Percentiles rank a stretch among this genome's conserved stretches.
Conservation (phyloP, 192 early-diverging fungal genomes). For the Spizellomyces punctatus region DNA sequence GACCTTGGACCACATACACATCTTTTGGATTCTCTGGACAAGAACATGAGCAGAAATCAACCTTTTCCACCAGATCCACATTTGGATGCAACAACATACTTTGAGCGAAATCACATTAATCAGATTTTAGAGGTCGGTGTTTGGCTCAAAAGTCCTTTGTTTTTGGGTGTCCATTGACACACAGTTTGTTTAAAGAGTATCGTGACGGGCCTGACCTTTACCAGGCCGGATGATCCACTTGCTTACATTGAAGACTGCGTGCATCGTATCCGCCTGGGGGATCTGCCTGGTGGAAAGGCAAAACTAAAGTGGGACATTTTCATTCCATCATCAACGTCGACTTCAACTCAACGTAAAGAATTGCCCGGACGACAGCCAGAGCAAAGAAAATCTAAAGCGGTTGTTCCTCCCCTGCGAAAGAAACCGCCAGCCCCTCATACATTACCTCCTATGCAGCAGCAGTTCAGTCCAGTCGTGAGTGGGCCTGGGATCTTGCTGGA, state of each 20-base stretch:
- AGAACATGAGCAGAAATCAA: too few species aligned
- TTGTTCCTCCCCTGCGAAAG: slow-evolving; percentile 23
- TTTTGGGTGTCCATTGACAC: neutral
- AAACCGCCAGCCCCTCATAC: slow-evolving; percentile 14
- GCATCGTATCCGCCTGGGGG: slow-evolving; percentile 33
- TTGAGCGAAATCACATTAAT: slow-evolving; percentile 1
- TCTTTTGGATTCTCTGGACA: too few species aligned
- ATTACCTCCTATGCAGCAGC: slow-evolving; percentile 23
- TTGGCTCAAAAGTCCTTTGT: neutral
- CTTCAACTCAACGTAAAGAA: slow-evolving; percentile 6
- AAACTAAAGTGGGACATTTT: slow-evolving; percentile 49
- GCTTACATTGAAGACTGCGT: slow-evolving; percentile 57
- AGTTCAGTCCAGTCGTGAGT: neutral
- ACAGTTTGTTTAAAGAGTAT: slow-evolving; percentile 40
- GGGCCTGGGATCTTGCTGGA: slow-evolving; percentile 28
- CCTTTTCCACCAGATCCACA: too few species aligned
- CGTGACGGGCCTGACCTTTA: slow-evolving; percentile 49
- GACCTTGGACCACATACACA: too few species aligned
- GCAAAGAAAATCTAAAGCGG: slow-evolving; percentile 1
- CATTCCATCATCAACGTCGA: slow-evolving; percentile 36
- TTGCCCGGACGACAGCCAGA: neutral
- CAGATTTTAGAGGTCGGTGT: slow-evolving; percentile 41
- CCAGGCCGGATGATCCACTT: slow-evolving; percentile 52
- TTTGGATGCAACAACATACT: slow-evolving; percentile 1
- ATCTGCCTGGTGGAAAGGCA: slow-evolving; percentile 30